These are phyloP conservation scores for Mucor circinelloides DNA, from an alignment of 371 early-diverging fungal species.

Conservation along the genomic window DNA sequence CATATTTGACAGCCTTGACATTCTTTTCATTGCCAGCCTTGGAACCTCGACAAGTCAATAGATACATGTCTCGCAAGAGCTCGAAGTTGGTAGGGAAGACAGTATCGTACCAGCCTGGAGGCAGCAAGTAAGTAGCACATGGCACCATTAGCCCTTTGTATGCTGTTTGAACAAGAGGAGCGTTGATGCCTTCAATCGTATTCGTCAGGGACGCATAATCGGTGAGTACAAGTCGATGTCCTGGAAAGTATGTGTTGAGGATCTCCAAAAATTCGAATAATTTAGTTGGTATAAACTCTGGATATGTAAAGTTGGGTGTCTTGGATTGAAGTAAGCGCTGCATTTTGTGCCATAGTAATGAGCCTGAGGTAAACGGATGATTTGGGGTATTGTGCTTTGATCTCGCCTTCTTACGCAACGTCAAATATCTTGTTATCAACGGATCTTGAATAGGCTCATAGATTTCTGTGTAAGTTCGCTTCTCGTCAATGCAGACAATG, in stretches of 20 bases:
- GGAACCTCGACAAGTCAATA: slow-evolving; percentile 58
- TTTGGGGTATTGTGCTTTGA: slow-evolving; percentile 27
- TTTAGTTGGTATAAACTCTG: slow-evolving; percentile 94
- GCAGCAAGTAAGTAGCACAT: slow-evolving; percentile 92
- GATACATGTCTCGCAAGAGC: slow-evolving; percentile 78
- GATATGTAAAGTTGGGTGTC: slow-evolving; percentile 4
- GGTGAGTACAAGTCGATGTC: slow-evolving; percentile 85
- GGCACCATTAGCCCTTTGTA: slow-evolving; percentile 90
- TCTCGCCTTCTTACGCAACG: slow-evolving; percentile 46
- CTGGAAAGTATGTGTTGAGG: slow-evolving; percentile 80
- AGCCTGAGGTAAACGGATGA: not conserved
- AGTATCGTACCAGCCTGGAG: slow-evolving; percentile 98
- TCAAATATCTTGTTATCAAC: slow-evolving; percentile 71
- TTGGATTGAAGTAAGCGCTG: slow-evolving; percentile 70
- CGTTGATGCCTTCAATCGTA: slow-evolving; percentile 79
- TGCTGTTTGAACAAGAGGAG: slow-evolving; percentile 95
- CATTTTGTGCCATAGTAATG: slow-evolving; percentile 44
- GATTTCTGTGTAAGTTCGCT: slow-evolving; percentile 84
- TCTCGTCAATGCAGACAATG: slow-evolving; percentile 77
- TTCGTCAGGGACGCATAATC: slow-evolving; percentile 89
- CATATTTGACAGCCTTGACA: slow-evolving; percentile 73
- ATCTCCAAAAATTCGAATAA: slow-evolving; percentile 74
- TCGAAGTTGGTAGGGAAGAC: slow-evolving; percentile 98
- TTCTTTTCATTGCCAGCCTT: slow-evolving; percentile 44
- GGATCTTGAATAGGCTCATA: slow-evolving; percentile 83